phyloP scores from a whole-genome alignment of 495 filamentous ascomycete genomes.

The Talaromyces wortmannii region DNA sequence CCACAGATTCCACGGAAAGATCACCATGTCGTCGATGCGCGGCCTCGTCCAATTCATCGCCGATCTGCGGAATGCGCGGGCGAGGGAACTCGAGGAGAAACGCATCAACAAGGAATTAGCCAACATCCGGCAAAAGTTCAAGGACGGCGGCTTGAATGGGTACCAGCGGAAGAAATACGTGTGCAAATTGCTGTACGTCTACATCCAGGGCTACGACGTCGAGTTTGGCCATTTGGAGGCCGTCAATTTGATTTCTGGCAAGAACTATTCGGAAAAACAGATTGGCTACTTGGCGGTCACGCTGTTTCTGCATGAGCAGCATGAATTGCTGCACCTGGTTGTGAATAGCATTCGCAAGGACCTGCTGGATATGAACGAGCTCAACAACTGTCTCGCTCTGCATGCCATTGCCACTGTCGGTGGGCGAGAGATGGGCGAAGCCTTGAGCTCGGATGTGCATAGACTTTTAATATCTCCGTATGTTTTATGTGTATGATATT shows the following conservation, averaged over 20 bases:
- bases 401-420: constrained; percentile 99
- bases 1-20: background rate
- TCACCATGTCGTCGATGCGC: constrained; percentile 62
- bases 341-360: constrained; percentile 99
- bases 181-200: constrained; percentile 99
- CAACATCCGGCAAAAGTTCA: constrained; percentile 78
- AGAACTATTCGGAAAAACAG: constrained; percentile 98
- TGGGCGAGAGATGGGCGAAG: constrained; percentile 93
- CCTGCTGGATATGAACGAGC: constrained; percentile 85
- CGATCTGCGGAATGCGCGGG: constrained; percentile 89
- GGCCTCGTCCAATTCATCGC: constrained; percentile 98
- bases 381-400: constrained; percentile 95
- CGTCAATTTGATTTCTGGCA: constrained; percentile 93
- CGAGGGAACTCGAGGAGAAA: constrained; percentile 96
- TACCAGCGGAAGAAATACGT: constrained; percentile 99
- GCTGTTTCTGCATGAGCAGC: constrained; percentile 92
- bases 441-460: constrained; percentile 88
- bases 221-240: constrained; percentile 98
- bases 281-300: constrained; percentile 98
- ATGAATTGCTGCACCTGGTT: constrained; percentile 91
- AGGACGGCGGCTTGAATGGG: constrained; percentile 81
- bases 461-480: constrained; percentile 92
- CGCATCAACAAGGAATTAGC: constrained; percentile 98
- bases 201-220: constrained; percentile 98
- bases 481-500: constrained; percentile 21